phyloP scores from a whole-genome alignment of 2,329 filamentous ascomycete genomes.

The Aureobasidium sp. region DNA sequence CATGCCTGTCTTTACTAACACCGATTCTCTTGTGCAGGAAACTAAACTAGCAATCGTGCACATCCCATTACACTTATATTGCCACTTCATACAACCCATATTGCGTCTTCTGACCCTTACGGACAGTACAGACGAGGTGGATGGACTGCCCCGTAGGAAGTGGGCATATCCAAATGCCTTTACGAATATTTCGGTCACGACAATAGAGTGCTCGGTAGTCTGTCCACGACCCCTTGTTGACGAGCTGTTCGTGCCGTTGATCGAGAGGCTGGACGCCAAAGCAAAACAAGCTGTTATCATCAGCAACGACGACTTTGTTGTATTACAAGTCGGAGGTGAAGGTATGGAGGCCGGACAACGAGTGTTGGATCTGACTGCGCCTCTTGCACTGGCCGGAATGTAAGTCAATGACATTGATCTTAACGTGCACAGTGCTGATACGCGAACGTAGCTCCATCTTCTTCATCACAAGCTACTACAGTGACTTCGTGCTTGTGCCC shows the following conservation, averaged over 20 bases:
- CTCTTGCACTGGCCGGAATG: conserved; percentile 84
- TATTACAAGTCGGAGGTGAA: conserved; percentile 82
- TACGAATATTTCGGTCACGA: conserved; percentile 87
- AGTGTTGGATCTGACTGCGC: conserved; percentile 84
- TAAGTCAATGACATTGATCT: conserved; percentile 29
- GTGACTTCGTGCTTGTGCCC: conserved; percentile 91
- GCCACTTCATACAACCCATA: conserved; percentile 75
- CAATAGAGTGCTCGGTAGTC: conserved; percentile 85
- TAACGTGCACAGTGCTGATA: neutral
- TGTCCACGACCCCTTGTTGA: conserved; percentile 70
- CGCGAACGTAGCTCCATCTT: conserved; percentile 62
- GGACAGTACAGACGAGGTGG: conserved; percentile 31
- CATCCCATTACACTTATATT: conserved; percentile 71
- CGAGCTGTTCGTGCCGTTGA: conserved; percentile 65
- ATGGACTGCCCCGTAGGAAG: conserved; percentile 26
- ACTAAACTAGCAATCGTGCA: conserved; percentile 83
- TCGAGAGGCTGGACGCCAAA: conserved; percentile 50
- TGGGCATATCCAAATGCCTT: conserved; percentile 61
- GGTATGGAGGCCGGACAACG: conserved; percentile 85
- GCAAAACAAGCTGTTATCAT: conserved; percentile 51
- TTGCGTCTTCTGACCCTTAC: conserved; percentile 64
- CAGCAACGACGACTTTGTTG: conserved; percentile 74
- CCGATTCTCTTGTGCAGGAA: conserved; percentile 51
- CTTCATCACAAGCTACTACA: conserved; percentile 98
- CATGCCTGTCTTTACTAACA: conserved; percentile 2